Evolutionary conservation across 2,329 filamentous ascomycete species (phyloP), one percentile per base, ranked within the genome.

Genomic region (Ceratocystis alfenasii): DNA sequence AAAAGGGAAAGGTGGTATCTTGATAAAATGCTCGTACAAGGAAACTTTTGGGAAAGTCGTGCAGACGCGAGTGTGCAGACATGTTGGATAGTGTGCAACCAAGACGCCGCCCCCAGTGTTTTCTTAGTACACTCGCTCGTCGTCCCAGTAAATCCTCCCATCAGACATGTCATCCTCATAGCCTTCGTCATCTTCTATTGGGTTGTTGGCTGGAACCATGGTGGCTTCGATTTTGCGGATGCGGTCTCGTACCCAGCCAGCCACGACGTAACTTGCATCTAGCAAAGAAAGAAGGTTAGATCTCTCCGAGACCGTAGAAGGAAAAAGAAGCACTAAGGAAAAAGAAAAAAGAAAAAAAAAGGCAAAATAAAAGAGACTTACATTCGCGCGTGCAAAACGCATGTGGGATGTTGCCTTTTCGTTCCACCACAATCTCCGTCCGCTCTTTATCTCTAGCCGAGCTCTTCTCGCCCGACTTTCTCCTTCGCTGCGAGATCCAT

Each of bases 331-430:
- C 10, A 15, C 36, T 5, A 12, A 15, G 3, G 36, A 15, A 41
- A 41, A 41, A 55, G 33, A 41, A 25, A 1, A 28, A 30, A 53
- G 30, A 25, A 28, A 28, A 53, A n/a, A 44, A n/a, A 20, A 20
- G 20, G 5, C 10, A 15, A 30, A 30, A 50, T 25, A 8, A 63
- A 25, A 22, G 62, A 36, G 28, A 73, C 74, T 74, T 69, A 75
- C 76, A 71, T 66, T 77, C 73, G 15, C 69, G 74, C 0, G 73
- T 75, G 70, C 83, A 86, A 73, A 87, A 87, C 0, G 80, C 82
- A 73, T 87, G 85, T 6, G 80, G 81, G 8, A 87, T 73, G 8
- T 78, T 75, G 1, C 77, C 78, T 69, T 83, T 78, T 66, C 65
- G 62, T 28, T 86, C 83, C 45, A 87, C 75, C 44, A 80, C 72